These are phyloP conservation scores for Yamadazyma olivae DNA, from an alignment of 805 yeast genomes.

Conservation along the genomic window DNA sequence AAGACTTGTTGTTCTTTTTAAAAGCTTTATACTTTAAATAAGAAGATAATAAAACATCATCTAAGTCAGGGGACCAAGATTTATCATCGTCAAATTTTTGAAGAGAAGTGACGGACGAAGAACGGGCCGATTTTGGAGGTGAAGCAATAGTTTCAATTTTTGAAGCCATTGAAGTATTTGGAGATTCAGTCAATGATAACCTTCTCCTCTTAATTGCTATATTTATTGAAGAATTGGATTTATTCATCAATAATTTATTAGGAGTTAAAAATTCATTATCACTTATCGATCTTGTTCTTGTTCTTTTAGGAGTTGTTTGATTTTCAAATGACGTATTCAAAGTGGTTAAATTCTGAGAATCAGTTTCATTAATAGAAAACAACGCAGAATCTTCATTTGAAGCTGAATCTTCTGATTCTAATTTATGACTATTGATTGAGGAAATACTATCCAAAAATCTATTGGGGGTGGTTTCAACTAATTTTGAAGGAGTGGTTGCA, in stretches of 20 bases:
- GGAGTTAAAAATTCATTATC: constrained; percentile 29
- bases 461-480: background rate
- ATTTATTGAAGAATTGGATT: background rate
- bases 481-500: constrained; percentile 10
- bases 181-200: constrained; percentile 22
- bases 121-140: constrained; percentile 12
- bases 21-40: constrained; percentile 32
- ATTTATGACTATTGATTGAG: background rate
- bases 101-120: constrained; percentile 3
- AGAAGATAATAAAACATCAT: constrained; percentile 32
- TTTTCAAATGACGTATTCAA: constrained; percentile 3
- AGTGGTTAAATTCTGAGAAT: constrained; percentile 6
- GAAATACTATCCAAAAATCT: background rate
- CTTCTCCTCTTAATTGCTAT: constrained; percentile 12
- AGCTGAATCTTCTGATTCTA: background rate
- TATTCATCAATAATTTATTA: constrained; percentile 17
- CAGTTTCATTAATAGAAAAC: constrained; percentile 4
- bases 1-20: constrained; percentile 21
- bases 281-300: background rate
- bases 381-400: constrained; percentile 6
- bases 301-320: constrained; percentile 2
- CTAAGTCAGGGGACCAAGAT: constrained; percentile 36
- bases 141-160: constrained; percentile 25
- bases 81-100: constrained; percentile 16
- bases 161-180: constrained; percentile 34